phyloP scores from a whole-genome alignment of 2,329 filamentous ascomycete genomes.

The Apiospora kogelbergensis region DNA sequence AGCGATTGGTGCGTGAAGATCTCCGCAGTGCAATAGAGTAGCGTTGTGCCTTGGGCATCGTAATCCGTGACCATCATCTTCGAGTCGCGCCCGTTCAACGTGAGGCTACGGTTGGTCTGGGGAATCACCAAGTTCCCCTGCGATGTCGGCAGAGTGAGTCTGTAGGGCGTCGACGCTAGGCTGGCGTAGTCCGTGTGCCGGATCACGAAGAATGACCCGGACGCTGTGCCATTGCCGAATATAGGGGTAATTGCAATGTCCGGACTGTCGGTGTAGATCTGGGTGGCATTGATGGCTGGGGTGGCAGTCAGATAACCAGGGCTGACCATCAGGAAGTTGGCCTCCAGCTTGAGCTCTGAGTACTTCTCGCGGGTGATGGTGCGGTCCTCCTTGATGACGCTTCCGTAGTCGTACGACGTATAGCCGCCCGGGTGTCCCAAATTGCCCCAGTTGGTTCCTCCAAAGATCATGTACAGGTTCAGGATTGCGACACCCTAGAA shows the following conservation, averaged over 20 bases:
- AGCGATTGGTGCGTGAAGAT: constrained; percentile 59
- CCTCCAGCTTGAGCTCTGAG: constrained; percentile 74
- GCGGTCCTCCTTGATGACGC: constrained; percentile 67
- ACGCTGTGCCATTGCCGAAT: constrained; percentile 47
- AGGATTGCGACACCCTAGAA: not conserved
- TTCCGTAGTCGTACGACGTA: constrained; percentile 57
- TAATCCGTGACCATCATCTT: constrained; percentile 70
- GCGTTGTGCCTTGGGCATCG: constrained; percentile 51
- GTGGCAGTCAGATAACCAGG: constrained; percentile 66
- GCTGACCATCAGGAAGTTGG: constrained; percentile 72
- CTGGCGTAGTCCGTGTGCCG: constrained; percentile 67
- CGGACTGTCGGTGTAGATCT: constrained; percentile 50
- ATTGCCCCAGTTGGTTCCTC: constrained; percentile 85
- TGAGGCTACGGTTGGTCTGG: constrained; percentile 55
- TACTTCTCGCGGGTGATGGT: constrained; percentile 74
- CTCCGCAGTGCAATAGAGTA: constrained; percentile 70
- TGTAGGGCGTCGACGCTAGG: constrained; percentile 58
- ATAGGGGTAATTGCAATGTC: constrained; percentile 63
- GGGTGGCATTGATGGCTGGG: constrained; percentile 50
- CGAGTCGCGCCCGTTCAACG: constrained; percentile 64
- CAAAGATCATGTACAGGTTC: constrained; percentile 52
- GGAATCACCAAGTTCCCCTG: constrained; percentile 57
- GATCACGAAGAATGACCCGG: constrained; percentile 62
- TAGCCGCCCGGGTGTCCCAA: constrained; percentile 68
- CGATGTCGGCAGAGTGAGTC: constrained; percentile 61